phyloP scores from a whole-genome alignment of 2,329 filamentous ascomycete genomes.

The Colletotrichum destructivum region DNA sequence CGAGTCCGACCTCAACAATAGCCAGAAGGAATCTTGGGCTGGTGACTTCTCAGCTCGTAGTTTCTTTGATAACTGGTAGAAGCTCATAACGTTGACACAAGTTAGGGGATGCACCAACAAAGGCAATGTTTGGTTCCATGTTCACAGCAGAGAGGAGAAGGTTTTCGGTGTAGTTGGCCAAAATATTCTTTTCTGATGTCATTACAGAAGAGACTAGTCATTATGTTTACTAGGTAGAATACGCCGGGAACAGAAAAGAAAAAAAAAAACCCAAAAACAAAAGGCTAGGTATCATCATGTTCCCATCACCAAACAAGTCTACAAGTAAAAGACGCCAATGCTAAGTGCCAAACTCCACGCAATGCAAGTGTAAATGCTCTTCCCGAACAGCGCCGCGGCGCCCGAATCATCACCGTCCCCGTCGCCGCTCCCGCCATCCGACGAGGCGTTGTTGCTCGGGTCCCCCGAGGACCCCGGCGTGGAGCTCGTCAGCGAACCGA shows the following conservation, averaged over 20 bases:
- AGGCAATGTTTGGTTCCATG: too few relatives aligned
- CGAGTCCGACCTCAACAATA: too few relatives aligned
- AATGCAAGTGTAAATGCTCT: conserved; percentile 31
- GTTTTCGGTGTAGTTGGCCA: not conserved
- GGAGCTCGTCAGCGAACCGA: conserved; percentile 26
- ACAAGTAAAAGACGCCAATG: conserved; percentile 27
- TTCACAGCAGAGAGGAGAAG: not conserved
- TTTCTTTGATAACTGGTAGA: too few relatives aligned
- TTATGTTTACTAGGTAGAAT: conserved; percentile 1
- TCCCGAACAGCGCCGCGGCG: not conserved
- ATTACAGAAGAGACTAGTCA: conserved; percentile 17
- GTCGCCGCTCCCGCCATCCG: conserved; percentile 6
- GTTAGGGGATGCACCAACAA: not conserved
- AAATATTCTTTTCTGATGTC: not conserved
- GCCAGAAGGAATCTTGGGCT: too few relatives aligned
- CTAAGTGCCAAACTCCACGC: conserved; percentile 38
- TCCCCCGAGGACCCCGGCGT: conserved; percentile 31
- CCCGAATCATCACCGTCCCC: conserved; percentile 1
- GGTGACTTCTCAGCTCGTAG: too few relatives aligned
- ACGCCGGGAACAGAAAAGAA: not conserved
- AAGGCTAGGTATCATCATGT: conserved; percentile 31
- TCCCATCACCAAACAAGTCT: conserved; percentile 9
- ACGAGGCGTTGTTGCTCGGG: conserved; percentile 26
- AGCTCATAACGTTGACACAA: too few relatives aligned
- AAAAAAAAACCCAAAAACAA: not conserved